Percentiles rank a stretch among this genome's conserved stretches.
phyloP scores from a whole-genome alignment of 176 grass and related monocot genomes.

The Carex scoparia region DNA sequence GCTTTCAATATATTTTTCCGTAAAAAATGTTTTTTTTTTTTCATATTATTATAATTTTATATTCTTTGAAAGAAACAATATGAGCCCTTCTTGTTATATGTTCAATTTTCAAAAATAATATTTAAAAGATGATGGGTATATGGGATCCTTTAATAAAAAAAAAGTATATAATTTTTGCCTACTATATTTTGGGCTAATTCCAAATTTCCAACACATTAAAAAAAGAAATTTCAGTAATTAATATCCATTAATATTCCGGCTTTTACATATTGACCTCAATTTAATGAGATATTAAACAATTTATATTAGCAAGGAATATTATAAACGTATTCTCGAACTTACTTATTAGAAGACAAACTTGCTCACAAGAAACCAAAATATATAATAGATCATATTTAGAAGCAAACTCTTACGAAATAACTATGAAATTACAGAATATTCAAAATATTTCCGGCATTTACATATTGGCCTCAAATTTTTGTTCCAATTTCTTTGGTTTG shows the following conservation, averaged over 20 bases:
- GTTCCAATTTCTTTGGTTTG: neutral
- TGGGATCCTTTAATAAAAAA: too few relatives aligned
- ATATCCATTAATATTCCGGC: neutral
- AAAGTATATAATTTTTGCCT: too few relatives aligned
- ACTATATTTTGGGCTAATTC: too few relatives aligned
- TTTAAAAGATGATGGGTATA: too few relatives aligned
- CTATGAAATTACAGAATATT: neutral
- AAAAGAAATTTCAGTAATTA: neutral
- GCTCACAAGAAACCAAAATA: neutral
- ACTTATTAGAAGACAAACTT: neutral
- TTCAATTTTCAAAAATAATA: too few relatives aligned
- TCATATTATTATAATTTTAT: too few relatives aligned
- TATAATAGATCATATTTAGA: neutral
- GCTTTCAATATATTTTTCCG: too few relatives aligned
- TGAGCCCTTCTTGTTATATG: too few relatives aligned
- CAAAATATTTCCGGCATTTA: slow-evolving; percentile 14
- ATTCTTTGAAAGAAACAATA: too few relatives aligned
- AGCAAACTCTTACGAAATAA: neutral
- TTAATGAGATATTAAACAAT: neutral
- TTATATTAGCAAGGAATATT: neutral
- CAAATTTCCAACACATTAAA: neutral
- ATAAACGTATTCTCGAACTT: neutral
- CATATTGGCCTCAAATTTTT: slow-evolving; percentile 15
- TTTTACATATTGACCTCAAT: neutral
- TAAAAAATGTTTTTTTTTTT: too few relatives aligned